A percentile compares a stretch with the other conserved stretches of the same genome.
These are phyloP conservation scores for Talaromyces sp. DNA, from an alignment of 2,329 filamentous ascomycete species.

Conservation along the genomic window DNA sequence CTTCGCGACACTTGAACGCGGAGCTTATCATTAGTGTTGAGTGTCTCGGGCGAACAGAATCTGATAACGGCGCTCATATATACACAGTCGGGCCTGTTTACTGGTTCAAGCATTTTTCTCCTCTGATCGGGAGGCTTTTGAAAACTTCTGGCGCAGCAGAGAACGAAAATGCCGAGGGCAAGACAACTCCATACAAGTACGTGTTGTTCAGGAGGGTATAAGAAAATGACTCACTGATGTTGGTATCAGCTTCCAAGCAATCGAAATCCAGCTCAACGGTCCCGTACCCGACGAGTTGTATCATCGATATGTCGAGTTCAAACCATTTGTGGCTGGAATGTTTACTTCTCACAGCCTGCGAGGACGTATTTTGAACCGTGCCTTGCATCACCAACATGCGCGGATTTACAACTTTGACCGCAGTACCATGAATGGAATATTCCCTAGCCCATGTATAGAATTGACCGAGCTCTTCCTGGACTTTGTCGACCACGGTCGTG, in stretches of 20 bases:
- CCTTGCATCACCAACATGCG: slow-evolving; percentile 82
- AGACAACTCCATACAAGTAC: slow-evolving; percentile 70
- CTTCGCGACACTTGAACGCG: slow-evolving; percentile 62
- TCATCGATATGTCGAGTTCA: slow-evolving; percentile 90
- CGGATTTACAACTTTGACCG: slow-evolving; percentile 85
- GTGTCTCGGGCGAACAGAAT: slow-evolving; percentile 68
- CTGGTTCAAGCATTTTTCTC: slow-evolving; percentile 82
- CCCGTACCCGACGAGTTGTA: slow-evolving; percentile 77
- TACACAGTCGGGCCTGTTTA: slow-evolving; percentile 74
- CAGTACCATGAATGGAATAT: slow-evolving; percentile 65
- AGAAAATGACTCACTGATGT: not conserved
- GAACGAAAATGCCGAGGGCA: slow-evolving; percentile 50
- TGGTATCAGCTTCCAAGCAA: slow-evolving; percentile 72
- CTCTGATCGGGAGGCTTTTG: slow-evolving; percentile 76
- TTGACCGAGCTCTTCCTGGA: slow-evolving; percentile 77
- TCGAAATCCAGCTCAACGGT: slow-evolving; percentile 79
- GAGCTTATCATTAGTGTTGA: slow-evolving; percentile 67
- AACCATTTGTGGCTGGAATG: slow-evolving; percentile 82
- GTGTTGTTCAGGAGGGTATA: slow-evolving; percentile 27
- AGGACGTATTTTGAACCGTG: slow-evolving; percentile 74
- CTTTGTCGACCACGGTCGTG: slow-evolving; percentile 79
- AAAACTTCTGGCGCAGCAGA: slow-evolving; percentile 63
- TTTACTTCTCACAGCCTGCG: slow-evolving; percentile 73
- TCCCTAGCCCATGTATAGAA: slow-evolving; percentile 61
- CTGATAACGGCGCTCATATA: slow-evolving; percentile 58